Evolutionary conservation across 805 yeast species (phyloP).

Genomic region (Candida chauliodis): DNA sequence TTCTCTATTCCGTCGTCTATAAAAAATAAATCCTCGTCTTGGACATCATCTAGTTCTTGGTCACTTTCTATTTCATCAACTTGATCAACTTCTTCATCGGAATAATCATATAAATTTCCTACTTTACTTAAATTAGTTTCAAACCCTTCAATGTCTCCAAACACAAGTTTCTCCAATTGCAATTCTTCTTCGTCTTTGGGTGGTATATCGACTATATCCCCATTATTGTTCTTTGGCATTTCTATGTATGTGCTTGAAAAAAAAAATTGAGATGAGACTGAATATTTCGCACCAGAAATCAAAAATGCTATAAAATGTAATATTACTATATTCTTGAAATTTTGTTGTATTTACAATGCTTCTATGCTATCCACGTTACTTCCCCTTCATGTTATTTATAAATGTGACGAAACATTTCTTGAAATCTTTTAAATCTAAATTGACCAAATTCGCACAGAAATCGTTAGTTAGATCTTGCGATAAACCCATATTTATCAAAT

Average conservation of each 20-base stretch:
- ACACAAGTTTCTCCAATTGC: conserved; percentile 74
- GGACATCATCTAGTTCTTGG: conserved; percentile 26
- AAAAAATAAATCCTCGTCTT: conserved; percentile 40
- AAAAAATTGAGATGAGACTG: conserved; percentile 1
- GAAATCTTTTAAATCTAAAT: conserved; percentile 58
- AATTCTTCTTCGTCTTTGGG: conserved; percentile 85
- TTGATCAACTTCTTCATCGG: conserved; percentile 23
- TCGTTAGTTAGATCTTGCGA: conserved; percentile 59
- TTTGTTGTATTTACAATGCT: conserved; percentile 1
- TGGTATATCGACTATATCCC: conserved; percentile 37
- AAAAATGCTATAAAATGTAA: not conserved
- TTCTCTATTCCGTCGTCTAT: conserved; percentile 42
- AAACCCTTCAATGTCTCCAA: conserved; percentile 82
- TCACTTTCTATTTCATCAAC: conserved; percentile 27
- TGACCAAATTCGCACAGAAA: conserved; percentile 56
- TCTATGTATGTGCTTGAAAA: no score
- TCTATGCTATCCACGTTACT: conserved; percentile 4
- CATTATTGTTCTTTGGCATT: conserved; percentile 13
- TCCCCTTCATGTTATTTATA: conserved; percentile 31
- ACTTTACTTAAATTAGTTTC: conserved; percentile 58
- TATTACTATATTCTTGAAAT: not conserved
- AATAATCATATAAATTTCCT: conserved; percentile 52
- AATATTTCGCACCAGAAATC: not conserved
- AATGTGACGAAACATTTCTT: conserved; percentile 61
- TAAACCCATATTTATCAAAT: conserved; percentile 54